These are phyloP conservation scores for Podospora sp. DNA, from an alignment of 495 filamentous ascomycete genomes.

Conservation along the genomic window DNA sequence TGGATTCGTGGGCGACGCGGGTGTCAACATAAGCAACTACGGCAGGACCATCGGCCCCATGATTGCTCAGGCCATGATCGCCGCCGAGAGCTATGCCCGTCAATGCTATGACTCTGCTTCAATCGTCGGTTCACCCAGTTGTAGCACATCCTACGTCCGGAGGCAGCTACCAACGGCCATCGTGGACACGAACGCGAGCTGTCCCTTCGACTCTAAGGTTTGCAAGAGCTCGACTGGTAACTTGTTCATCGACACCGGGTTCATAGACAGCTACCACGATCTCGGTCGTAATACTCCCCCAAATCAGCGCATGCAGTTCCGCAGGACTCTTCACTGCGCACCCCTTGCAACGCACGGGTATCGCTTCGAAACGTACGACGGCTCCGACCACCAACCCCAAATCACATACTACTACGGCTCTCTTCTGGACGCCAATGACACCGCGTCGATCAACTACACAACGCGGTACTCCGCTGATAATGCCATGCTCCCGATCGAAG, in stretches of 20 bases:
- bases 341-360: constrained; percentile 17
- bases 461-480: background rate
- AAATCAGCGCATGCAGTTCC: too few species aligned
- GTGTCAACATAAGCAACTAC: constrained; percentile 2
- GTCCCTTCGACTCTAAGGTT: constrained; percentile 22
- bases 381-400: background rate
- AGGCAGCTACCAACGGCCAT: background rate
- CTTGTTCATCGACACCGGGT: constrained; percentile 24
- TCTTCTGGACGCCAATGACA: background rate
- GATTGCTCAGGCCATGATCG: background rate
- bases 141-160: constrained; percentile 11
- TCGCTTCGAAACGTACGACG: background rate
- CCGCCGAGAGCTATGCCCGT: constrained; percentile 21
- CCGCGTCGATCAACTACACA: constrained; percentile 12
- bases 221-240: constrained; percentile 18
- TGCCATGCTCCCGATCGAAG: too few species aligned
- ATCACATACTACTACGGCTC: background rate
- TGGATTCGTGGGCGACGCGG: background rate
- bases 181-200: constrained; percentile 15
- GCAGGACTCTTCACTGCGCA: too few species aligned
- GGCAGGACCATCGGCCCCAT: constrained; percentile 1
- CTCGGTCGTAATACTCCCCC: too few species aligned
- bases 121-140: background rate
- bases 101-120: constrained; percentile 20
- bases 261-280: constrained; percentile 25